Evolutionary conservation across 2,329 filamentous ascomycete genomes (phyloP), one percentile per base, ranked within the genome.

Genomic region (Elsinoe australis): DNA sequence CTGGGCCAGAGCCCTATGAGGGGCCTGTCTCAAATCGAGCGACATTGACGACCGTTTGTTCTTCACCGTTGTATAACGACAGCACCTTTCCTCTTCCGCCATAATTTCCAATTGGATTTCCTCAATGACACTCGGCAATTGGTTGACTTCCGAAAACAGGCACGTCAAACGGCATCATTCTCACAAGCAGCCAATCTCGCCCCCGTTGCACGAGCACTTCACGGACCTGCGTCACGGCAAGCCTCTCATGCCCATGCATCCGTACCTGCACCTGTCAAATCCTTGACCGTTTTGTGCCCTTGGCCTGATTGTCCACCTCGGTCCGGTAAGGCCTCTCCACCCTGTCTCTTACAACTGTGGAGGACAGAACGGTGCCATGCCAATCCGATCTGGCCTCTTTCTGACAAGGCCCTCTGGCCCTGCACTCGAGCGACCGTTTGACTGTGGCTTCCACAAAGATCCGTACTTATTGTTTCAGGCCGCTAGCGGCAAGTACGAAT

Each of bases 401-500:
- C 18, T 14, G 18, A 17, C 33, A 15, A 17, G 15, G 14, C 14
- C 33, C 18, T 36, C 14, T 19, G 14, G 39, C 21, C 26, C 39
- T 44, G 28, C 24, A 21, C 21, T 31, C 7, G 44, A 26, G 31
- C 44, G 31, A 15, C 29, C 24, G 28, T 47, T 34, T 19, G 31
- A 14, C 15, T 29, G 18, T 47, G 44, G 32, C 32, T 36, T 48
- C 33, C 31, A 14, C 45, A 24, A 39, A 17, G 45, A 48, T 48
- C 34, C 45, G 33, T 38, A 19, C 32, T 26, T 48, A 48, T 48
- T 39, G 45, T 38, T 38, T 38, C 45, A 48, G 17, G 15, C 28
- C 45, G 34, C 22, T 48, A 39, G 45, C 45, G 45, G 45, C 45
- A 48, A 31, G 32, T 47, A 10, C 14, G 19, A 22, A 48, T 48